These are phyloP conservation scores for Schizopora paradoxa DNA, from an alignment of 1,284 basidiomycete genomes.

Conservation along the genomic window DNA sequence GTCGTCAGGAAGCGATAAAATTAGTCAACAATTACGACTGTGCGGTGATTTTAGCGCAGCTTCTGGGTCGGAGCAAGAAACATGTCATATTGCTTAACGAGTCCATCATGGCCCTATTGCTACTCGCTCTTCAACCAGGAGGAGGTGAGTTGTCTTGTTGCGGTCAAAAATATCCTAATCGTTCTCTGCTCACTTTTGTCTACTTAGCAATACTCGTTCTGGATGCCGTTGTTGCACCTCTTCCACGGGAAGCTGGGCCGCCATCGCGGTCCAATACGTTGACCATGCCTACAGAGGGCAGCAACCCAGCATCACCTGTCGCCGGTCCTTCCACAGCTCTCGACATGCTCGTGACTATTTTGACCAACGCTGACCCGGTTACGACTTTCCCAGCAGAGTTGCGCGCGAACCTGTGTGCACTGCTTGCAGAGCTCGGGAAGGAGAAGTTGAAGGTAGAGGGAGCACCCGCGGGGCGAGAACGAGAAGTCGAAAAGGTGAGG, in stretches of 20 bases:
- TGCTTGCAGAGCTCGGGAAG: conserved; percentile 56
- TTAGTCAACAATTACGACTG: conserved; percentile 47
- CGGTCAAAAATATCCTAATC: background rate
- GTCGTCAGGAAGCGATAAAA: conserved; percentile 50
- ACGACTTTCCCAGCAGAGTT: conserved; percentile 57
- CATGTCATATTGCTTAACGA: conserved; percentile 89
- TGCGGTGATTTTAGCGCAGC: conserved; percentile 59
- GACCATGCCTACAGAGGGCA: conserved; percentile 36
- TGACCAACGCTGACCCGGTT: conserved; percentile 47
- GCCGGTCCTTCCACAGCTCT: conserved; percentile 47
- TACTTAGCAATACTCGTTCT: conserved; percentile 54
- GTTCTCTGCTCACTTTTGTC: conserved; percentile 4
- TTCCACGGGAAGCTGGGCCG: conserved; percentile 38
- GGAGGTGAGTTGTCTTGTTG: conserved; percentile 48
- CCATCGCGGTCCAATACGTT: conserved; percentile 37
- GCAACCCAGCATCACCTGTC: conserved; percentile 30
- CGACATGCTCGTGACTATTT: conserved; percentile 57
- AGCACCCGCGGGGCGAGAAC: conserved; percentile 23
- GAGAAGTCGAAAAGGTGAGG: conserved; percentile 45
- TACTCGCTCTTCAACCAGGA: conserved; percentile 60
- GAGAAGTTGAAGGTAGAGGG: conserved; percentile 43
- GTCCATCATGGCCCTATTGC: conserved; percentile 76
- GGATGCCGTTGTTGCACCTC: conserved; percentile 46
- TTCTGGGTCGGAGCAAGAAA: conserved; percentile 72
- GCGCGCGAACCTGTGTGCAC: conserved; percentile 64